These are phyloP conservation scores for Coniochaeta prunicola DNA, from an alignment of 2,329 filamentous ascomycete genomes.

Conservation along the genomic window DNA sequence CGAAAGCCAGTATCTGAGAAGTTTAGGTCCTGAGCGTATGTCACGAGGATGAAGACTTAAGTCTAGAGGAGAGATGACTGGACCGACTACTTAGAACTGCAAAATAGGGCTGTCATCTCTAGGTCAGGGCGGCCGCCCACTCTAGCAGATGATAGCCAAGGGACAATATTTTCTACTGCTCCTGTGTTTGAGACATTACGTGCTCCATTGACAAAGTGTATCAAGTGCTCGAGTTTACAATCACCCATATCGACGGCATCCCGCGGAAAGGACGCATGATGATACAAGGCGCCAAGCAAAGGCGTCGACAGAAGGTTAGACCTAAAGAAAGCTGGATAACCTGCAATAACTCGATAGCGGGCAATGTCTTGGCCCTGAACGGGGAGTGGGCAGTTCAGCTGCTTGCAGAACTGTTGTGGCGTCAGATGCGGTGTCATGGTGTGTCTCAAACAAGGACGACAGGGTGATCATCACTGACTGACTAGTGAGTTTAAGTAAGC, in stretches of 20 bases:
- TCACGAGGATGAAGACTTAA: no score
- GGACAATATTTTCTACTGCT: neutral
- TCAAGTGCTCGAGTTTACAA: neutral
- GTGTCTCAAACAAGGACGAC: neutral
- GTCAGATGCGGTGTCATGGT: neutral
- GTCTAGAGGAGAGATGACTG: no score
- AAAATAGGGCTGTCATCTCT: no score
- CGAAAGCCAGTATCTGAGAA: no score
- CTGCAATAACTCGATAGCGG: neutral
- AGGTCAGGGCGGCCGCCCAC: no score
- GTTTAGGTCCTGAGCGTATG: no score
- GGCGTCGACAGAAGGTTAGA: neutral
- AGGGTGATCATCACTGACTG: neutral
- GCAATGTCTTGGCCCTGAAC: neutral
- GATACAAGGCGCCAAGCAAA: neutral
- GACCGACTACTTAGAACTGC: no score
- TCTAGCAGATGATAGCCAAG: no score
- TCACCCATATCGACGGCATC: neutral
- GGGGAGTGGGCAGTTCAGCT: neutral
- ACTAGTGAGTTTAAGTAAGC: neutral
- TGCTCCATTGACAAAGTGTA: neutral
- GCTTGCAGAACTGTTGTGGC: neutral
- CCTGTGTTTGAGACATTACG: neutral
- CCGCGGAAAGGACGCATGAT: neutral
- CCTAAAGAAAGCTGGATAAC: neutral